These are phyloP conservation scores for Vaccinium myrtillus DNA, from an alignment of 148 eudicot genomes.

Conservation along the genomic window DNA sequence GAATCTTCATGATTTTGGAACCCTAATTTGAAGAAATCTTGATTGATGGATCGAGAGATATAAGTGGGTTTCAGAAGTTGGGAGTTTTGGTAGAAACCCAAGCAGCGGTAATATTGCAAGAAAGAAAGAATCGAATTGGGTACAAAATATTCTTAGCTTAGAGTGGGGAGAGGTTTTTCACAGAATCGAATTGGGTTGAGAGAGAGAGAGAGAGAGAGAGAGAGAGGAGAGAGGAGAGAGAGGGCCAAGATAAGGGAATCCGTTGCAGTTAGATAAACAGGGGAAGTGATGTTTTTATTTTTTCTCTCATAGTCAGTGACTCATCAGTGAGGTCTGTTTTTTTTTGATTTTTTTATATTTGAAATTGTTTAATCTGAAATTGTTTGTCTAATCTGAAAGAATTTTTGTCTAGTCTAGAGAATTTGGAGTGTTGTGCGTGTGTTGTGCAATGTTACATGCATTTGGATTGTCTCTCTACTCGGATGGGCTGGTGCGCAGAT, in stretches of 20 bases:
- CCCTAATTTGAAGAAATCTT: not conserved
- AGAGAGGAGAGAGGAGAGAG: not conserved
- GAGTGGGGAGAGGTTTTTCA: not conserved
- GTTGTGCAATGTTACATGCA: too few relatives aligned
- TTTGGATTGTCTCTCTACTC: too few relatives aligned
- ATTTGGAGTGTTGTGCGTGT: too few relatives aligned
- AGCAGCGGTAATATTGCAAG: not conserved
- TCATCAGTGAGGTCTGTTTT: too few relatives aligned
- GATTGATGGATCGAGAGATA: not conserved
- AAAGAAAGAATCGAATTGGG: not conserved
- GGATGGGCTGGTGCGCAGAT: too few relatives aligned
- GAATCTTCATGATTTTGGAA: constrained; percentile 31
- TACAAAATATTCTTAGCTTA: not conserved
- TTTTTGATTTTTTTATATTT: too few relatives aligned
- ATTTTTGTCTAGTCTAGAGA: too few relatives aligned
- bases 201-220: not conserved
- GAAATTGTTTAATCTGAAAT: too few relatives aligned
- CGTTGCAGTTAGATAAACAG: not conserved
- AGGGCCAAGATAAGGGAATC: not conserved
- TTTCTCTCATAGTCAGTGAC: too few relatives aligned
- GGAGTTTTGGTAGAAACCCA: not conserved
- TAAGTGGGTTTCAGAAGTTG: not conserved
- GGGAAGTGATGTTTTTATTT: not conserved
- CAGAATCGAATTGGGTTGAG: not conserved
- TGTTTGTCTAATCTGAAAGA: too few relatives aligned